Base-by-base conservation (phyloP, 495 filamentous ascomycete species). In the Cercophora sp. region DNA sequence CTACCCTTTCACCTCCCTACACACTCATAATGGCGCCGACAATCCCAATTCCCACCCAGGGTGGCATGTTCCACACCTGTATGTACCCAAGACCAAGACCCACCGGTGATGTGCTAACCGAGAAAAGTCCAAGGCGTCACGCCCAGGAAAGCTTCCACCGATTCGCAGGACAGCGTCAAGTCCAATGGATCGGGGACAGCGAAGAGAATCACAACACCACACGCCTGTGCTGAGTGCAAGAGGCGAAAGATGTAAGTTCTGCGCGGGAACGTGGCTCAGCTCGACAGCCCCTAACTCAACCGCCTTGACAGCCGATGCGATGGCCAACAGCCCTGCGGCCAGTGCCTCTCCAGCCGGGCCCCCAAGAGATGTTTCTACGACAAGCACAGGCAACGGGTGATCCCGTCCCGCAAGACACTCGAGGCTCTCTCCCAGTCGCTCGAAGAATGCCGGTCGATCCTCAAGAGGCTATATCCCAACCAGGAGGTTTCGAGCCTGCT, bases 161-260 rank as follows among this genome's bases (percentile, higher is more conserved):
- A 75, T 27, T 75, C 70, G 41, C 68, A 65, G 43, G 73, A 75
- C 48, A 75, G 62, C 57, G 50, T 61, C 55, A 75, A 75, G 64
- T 57, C 70, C 47, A 76, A 53, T 42, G 63, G 66, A 16, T 64
- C 59, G 41, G 63, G 65, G 32, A 63, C 70, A 11, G 45, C 69
- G 19, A 77, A 75, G 62, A 72, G 72, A 58, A 79, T 79, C 55
- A 80, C 77, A 44, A 81, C 77, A 44, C 77, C 77, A 29, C 78
- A 81, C 56, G 78, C 78, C 40, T 81, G 78, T 62, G 77, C 77
- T 48, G 78, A 81, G 61, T 81, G 78, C 66, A 80, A 81, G 61
- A 68, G 78, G 34, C 74, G 78, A 42, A 81, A 81, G 64, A 81
- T 81, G 74, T 77, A 71, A 56, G 72, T 27, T 35, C 10, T 22